Percentiles rank a stretch among this genome's conserved stretches.
These are phyloP conservation scores for Lachancea cidri DNA, from an alignment of 805 yeast genomes.

Conservation along the genomic window DNA sequence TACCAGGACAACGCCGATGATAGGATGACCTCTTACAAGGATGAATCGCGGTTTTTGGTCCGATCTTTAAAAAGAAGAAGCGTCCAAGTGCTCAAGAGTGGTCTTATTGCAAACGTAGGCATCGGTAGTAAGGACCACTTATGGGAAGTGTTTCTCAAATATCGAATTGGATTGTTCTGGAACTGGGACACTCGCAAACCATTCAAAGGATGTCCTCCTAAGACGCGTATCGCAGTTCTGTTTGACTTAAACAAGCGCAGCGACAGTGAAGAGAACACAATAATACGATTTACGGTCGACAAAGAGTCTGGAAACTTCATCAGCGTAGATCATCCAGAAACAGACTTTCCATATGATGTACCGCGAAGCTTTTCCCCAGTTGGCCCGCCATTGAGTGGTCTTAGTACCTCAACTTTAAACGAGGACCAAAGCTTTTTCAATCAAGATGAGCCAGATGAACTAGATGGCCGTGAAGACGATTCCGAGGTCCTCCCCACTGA, in stretches of 20 bases:
- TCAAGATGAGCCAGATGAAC: background rate
- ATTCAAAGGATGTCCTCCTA: slow-evolving; percentile 1
- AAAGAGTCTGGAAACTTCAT: background rate
- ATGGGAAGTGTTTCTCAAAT: slow-evolving; percentile 29
- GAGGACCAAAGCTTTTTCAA: too few species aligned
- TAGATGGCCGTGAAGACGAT: background rate
- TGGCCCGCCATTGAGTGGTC: background rate
- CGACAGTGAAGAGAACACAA: background rate
- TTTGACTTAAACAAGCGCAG: background rate
- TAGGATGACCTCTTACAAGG: slow-evolving; percentile 16
- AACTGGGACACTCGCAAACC: slow-evolving; percentile 18
- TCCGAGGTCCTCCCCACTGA: background rate
- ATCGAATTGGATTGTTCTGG: slow-evolving; percentile 27
- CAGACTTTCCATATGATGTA: background rate
- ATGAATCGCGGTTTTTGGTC: slow-evolving; percentile 10
- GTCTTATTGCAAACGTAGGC: slow-evolving; percentile 28
- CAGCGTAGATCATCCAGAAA: background rate
- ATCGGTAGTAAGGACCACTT: slow-evolving; percentile 26
- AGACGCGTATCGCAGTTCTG: slow-evolving; percentile 5
- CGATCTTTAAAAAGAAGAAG: slow-evolving; percentile 12
- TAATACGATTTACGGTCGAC: background rate
- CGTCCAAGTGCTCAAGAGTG: slow-evolving; percentile 29
- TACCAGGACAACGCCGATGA: slow-evolving; percentile 14
- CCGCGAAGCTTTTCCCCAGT: background rate
- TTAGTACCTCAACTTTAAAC: background rate